Base-by-base conservation (phyloP, 768 basidiomycete genomes). In the Tephrocybe rancida region DNA sequence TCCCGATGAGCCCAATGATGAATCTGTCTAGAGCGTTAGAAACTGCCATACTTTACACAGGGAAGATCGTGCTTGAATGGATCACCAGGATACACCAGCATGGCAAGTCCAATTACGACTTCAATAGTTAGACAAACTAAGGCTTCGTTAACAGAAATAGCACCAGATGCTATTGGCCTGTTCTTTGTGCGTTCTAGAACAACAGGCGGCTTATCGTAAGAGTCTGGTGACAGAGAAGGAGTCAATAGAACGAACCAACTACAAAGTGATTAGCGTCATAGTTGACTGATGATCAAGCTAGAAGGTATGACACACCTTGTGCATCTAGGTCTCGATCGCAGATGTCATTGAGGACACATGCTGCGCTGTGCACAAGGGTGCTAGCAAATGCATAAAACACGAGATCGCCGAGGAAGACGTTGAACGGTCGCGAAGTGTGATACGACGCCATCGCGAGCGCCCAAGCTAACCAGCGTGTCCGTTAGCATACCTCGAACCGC, bases 101-200 rank as follows among this genome's bases (percentile, higher is more conserved):
- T 32, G 3, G 46, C 30, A 6, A 49, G 8, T 5, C 47, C n/a
- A 3, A 44, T 19, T 14, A 42, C 21, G 3, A 48, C 37, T 49
- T 54, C 39, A 26, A 38, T 9, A 14, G 34, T 34, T n/a, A 70
- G 48, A 37, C 67, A 70, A 19, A 57, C 24, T 19, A 62, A 46
- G 13, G 71, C 70, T 13, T 55, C 64, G 37, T 35, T 52, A 11
- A 70, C 51, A 5, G 66, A 58, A 3, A 72, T 65, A 22, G 58
- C 58, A 0, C 71, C 68, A 0, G 62, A 54, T 5, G 66, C 66
- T 21, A 72, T 53, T 0, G 71, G 71, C 11, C 71, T 54, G n/a
- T 55, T 49, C 49, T 67, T 72, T 1, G 68, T 70, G 27, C 69
- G 68, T 42, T 68, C 71, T 72, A 9, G 27, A 41, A 8, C 26